Base-by-base conservation (phyloP, 169 alveolate genomes). In the Plasmodium gaboni region DNA sequence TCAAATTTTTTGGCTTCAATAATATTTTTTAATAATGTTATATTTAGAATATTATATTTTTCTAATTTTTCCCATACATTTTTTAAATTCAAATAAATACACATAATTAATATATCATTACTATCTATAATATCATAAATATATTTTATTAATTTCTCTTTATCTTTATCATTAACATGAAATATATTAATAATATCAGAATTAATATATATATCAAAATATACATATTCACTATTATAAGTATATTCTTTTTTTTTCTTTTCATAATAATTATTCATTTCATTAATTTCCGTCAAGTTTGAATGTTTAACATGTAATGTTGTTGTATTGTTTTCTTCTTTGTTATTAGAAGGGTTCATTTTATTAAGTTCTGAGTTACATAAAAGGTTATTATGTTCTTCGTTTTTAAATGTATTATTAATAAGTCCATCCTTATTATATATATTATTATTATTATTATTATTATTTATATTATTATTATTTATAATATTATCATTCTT, bases 121-220 rank as follows among this genome's bases (percentile, higher is more conserved):
- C 28, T 48, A 51, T 76, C 74, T 28, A 76, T 76, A 48, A 76
- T 42, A 26, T 65, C 61, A 69, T 76, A 76, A 28, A 76, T 76
- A 50, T 15, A 28, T 48, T 76, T 76, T 32, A 63, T 76, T 42
- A 76, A 48, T 50, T 69, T 76, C 51, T 64, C 89, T 69, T 76
- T 76, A 22, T 76, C 76, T 17, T 59, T 76, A 51, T 76, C 74
- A 22, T 74, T 64, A 17, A 67, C 32, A 10, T 63, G 89, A 8
- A 76, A 19, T 28, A 69, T 44, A 13, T 65, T 76, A 63, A 76
- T 76, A n/a, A 50, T 74, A 48, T 76, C 89, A 24, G 67, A 44
- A 32, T 76, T 76, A n/a, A 76, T 76, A 44, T 63, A 57, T 69
- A 76, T 76, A 57, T 76, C 89, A 63, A 76, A 64, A 42, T 76